phyloP scores from a whole-genome alignment of 371 early-diverging fungal genomes.

The Saksenaea vasiformis region DNA sequence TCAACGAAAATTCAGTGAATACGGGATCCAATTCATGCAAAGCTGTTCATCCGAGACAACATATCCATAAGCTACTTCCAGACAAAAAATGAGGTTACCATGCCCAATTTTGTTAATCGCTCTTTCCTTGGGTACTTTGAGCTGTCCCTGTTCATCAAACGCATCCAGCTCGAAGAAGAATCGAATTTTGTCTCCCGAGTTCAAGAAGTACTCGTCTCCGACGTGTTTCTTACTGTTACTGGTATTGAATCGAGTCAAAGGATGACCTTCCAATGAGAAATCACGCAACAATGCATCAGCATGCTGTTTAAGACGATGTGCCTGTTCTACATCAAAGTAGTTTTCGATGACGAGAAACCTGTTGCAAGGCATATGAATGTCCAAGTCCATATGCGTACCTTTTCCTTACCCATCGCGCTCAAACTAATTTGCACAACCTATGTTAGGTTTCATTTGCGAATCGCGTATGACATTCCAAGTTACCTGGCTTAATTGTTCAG shows the following conservation, averaged over 20 bases:
- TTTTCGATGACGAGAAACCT: slow-evolving; percentile 73
- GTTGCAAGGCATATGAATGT: not conserved
- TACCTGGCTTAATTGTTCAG: not conserved
- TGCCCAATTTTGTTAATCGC: slow-evolving; percentile 96
- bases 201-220: slow-evolving; percentile 88
- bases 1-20: slow-evolving; percentile 67
- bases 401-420: slow-evolving; percentile 15
- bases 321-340: slow-evolving; percentile 63
- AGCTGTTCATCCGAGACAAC: slow-evolving; percentile 30
- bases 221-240: slow-evolving; percentile 70
- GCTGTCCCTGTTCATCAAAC: slow-evolving; percentile 63
- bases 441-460: not conserved
- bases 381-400: not conserved
- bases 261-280: slow-evolving; percentile 76
- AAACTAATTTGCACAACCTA: slow-evolving; percentile 2
- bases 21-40: slow-evolving; percentile 79
- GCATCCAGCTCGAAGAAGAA: slow-evolving; percentile 91
- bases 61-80: not conserved
- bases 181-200: slow-evolving; percentile 81
- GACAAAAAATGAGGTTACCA: slow-evolving; percentile 44
- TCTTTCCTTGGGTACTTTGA: slow-evolving; percentile 58
- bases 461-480: not conserved
- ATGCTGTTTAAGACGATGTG: slow-evolving; percentile 48
- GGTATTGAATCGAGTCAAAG: slow-evolving; percentile 81
- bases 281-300: slow-evolving; percentile 64